phyloP scores from a whole-genome alignment of 2,329 filamentous ascomycete genomes.

The Cylindrodendrum hubeiense region DNA sequence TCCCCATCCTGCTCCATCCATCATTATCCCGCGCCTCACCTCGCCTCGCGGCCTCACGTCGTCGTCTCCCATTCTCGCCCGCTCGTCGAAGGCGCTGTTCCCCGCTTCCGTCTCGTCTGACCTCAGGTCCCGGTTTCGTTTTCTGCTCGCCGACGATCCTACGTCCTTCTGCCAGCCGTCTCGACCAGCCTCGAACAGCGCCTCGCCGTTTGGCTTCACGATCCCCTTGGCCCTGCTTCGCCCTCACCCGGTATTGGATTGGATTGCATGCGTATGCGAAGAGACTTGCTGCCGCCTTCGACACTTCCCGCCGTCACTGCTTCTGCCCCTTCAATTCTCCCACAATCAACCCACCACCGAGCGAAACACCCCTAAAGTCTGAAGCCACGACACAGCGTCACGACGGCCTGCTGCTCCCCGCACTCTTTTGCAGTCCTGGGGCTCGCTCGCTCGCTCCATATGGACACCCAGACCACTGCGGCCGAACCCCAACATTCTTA shows the following conservation, averaged over 20 bases:
- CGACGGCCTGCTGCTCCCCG: slow-evolving; percentile 38
- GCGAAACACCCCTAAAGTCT: slow-evolving; percentile 30
- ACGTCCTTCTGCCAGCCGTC: slow-evolving; percentile 39
- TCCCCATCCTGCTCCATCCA: slow-evolving; percentile 44
- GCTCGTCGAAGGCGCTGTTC: slow-evolving; percentile 34
- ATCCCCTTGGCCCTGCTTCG: slow-evolving; percentile 34
- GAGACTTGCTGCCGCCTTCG: slow-evolving; percentile 24
- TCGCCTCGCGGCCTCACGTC: slow-evolving; percentile 29
- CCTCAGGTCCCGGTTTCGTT: slow-evolving; percentile 32
- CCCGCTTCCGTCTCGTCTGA: slow-evolving; percentile 35
- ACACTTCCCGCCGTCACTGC: slow-evolving; percentile 29
- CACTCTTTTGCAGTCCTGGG: slow-evolving; percentile 42
- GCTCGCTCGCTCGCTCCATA: slow-evolving; percentile 51
- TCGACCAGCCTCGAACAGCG: slow-evolving; percentile 39
- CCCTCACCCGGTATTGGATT: slow-evolving; percentile 33
- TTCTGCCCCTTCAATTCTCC: slow-evolving; percentile 32
- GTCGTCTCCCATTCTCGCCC: slow-evolving; percentile 29
- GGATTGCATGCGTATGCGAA: slow-evolving; percentile 39
- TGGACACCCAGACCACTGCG: slow-evolving; percentile 54
- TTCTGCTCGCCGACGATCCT: slow-evolving; percentile 33
- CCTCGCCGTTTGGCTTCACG: slow-evolving; percentile 28
- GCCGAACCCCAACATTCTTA: slow-evolving; percentile 55
- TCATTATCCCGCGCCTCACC: slow-evolving; percentile 44
- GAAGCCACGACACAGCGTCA: slow-evolving; percentile 37
- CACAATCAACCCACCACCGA: slow-evolving; percentile 30